Percentiles rank a stretch among this genome's conserved stretches.
Conservation (phyloP, 352 stramenopile genomes). For the Elongisporangium senticosum region DNA sequence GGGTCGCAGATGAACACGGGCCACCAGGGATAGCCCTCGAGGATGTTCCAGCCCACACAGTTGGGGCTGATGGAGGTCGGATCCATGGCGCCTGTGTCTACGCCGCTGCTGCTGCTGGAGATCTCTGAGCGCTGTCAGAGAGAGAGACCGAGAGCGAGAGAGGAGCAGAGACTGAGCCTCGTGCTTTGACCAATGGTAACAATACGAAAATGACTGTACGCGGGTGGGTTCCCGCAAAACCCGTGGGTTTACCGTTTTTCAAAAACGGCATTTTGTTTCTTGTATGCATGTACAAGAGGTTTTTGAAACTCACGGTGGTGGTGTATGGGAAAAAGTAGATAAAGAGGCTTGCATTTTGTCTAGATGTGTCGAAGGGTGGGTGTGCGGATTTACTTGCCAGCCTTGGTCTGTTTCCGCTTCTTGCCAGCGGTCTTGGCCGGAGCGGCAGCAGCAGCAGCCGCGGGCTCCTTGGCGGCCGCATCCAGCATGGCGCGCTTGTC, state of each 20-base stretch:
- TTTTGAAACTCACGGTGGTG: background rate
- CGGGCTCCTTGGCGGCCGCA: constrained; percentile 23
- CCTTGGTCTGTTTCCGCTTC: constrained; percentile 27
- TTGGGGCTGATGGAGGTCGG: constrained; percentile 21
- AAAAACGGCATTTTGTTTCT: too few species aligned
- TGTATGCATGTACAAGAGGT: background rate
- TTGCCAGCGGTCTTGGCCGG: constrained; percentile 22
- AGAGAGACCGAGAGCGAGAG: background rate
- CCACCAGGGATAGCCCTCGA: constrained; percentile 84
- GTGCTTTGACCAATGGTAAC: background rate
- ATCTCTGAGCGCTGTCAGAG: background rate
- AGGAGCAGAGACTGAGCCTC: background rate
- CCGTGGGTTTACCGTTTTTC: background rate
- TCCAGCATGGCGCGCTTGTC: constrained; percentile 72
- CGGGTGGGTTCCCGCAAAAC: background rate
- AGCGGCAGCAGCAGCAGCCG: background rate
- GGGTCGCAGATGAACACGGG: constrained; percentile 83
- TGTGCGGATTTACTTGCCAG: constrained; percentile 2
- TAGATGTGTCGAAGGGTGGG: background rate
- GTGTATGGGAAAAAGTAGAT: constrained; percentile 1
- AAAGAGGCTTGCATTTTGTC: constrained; percentile 8
- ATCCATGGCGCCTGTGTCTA: background rate
- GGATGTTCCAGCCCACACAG: constrained; percentile 81
- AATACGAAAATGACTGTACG: background rate
- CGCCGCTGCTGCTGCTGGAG: too few species aligned